Base-by-base conservation (phyloP, 345 rosid genomes). In the Chamaenerion angustifolium region DNA sequence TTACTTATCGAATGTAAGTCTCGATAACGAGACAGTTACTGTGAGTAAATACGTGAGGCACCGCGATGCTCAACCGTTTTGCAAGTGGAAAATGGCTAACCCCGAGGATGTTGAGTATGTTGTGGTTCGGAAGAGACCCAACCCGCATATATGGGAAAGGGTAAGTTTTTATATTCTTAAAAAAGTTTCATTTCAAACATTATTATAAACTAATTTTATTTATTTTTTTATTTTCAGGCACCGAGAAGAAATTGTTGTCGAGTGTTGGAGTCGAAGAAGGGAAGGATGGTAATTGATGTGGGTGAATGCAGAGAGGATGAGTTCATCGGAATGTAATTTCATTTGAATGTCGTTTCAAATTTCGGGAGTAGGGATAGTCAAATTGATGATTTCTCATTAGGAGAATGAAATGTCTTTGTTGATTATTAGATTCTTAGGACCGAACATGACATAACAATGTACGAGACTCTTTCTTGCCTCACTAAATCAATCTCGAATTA, bases 241-340 rank as follows among this genome's bases (percentile, higher is more conserved):
- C 98, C 95, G 0, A 78, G 94, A 64, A 74, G 95, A 62, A 92
- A 87, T 57, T 92, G 98, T 64, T 92, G 98, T 82, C 68, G 83
- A 40, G 83, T 87, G 18, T 25, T 63, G 71, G 66, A 75, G 46
- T 50, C 94, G 8, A 76, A 71, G 68, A 77, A 81, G 64, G 76
- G 76, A 55, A 70, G 66, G 46, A 67, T 92, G 67, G 68, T 56
- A 73, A 67, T 92, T 16, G 73, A 82, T 45, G 94, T 92, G 19
- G 96, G 85, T 17, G 67, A 65, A 53, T 92, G 98, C 62, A 71
- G 68, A 63, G 70, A 73, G 31, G 86, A 81, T 61, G 96, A 92
- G 69, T 54, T 87, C 11, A 81, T 73, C 59, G 98, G 82, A 73
- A 59, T 80, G 55, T 71, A 79, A 31, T 31, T 7, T 31, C 25